Evolutionary conservation across 805 yeast species (phyloP).

Genomic region (Starmera pachycereana): DNA sequence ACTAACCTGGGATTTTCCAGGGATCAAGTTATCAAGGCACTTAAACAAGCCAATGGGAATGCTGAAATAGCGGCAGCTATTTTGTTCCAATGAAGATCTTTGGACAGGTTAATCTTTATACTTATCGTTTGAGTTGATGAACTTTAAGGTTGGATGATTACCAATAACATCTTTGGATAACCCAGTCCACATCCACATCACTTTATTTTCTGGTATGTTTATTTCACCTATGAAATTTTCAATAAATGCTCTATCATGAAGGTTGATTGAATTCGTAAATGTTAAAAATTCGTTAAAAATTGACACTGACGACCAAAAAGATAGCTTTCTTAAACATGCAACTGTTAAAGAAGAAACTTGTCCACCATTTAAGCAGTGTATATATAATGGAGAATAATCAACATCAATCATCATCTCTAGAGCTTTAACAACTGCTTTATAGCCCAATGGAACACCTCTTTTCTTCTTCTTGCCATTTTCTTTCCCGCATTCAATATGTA

Average conservation of each 20-base stretch:
- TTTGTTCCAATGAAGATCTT: slow-evolving; percentile 37
- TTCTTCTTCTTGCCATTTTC: slow-evolving; percentile 63
- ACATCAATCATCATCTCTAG: slow-evolving; percentile 52
- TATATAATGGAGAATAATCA: slow-evolving; percentile 57
- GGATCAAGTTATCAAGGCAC: slow-evolving; percentile 52
- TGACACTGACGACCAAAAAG: slow-evolving; percentile 83
- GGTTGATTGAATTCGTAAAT: slow-evolving; percentile 66
- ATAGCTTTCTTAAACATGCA: slow-evolving; percentile 76
- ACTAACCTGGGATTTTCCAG: slow-evolving; percentile 63
- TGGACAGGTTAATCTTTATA: background rate
- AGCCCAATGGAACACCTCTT: slow-evolving; percentile 72
- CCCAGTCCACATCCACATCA: slow-evolving; percentile 25
- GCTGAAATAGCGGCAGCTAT: slow-evolving; percentile 80
- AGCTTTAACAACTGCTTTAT: slow-evolving; percentile 46
- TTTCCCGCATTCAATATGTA: slow-evolving; percentile 60
- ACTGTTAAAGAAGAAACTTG: slow-evolving; percentile 75
- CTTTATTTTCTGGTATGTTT: slow-evolving; percentile 34
- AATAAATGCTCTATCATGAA: slow-evolving; percentile 75
- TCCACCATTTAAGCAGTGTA: slow-evolving; percentile 88
- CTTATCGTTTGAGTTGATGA: slow-evolving; percentile 2
- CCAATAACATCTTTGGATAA: slow-evolving; percentile 17
- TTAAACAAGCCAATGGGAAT: slow-evolving; percentile 61
- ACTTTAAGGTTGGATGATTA: slow-evolving; percentile 17
- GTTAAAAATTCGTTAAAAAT: slow-evolving; percentile 78
- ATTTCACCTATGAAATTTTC: slow-evolving; percentile 67